phyloP scores from a whole-genome alignment of 208 protist genomes.

The Phytomonas sp. region DNA sequence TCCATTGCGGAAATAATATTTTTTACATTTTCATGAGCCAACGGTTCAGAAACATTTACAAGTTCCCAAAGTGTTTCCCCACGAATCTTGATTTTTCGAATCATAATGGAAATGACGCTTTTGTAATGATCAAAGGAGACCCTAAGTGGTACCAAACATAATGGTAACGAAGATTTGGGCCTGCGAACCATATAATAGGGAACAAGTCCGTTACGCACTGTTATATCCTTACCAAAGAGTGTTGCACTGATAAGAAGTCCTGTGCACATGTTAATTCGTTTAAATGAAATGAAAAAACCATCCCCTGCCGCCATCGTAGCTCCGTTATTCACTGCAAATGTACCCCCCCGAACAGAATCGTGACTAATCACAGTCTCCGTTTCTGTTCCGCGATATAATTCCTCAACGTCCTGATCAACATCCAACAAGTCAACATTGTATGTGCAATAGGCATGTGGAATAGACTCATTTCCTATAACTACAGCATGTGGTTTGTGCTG shows the following conservation, averaged over 20 bases:
- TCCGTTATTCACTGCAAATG: conserved; percentile 19
- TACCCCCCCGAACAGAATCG: not conserved
- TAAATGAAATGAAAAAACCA: conserved; percentile 48
- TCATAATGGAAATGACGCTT: conserved; percentile 57
- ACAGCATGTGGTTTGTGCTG: conserved; percentile 50
- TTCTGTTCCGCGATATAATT: conserved; percentile 7
- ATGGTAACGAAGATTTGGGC: conserved; percentile 22
- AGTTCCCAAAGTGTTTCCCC: conserved; percentile 58
- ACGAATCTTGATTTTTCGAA: conserved; percentile 40
- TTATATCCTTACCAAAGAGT: conserved; percentile 38
- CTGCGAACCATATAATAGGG: conserved; percentile 58
- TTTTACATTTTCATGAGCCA: conserved; percentile 42
- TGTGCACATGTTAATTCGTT: conserved; percentile 29
- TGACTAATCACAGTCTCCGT: not conserved
- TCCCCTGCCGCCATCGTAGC: conserved; percentile 51
- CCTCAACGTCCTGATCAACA: not conserved
- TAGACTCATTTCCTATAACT: conserved; percentile 29
- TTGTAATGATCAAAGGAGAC: conserved; percentile 19
- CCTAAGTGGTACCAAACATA: conserved; percentile 49
- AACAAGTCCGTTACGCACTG: conserved; percentile 24
- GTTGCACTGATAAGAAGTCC: conserved; percentile 52
- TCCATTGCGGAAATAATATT: conserved; percentile 43
- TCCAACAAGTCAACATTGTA: conserved; percentile 21
- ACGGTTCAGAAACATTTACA: conserved; percentile 49
- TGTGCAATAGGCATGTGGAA: conserved; percentile 33